Conservation (phyloP, 2,329 filamentous ascomycete genomes). For the Botrytis fragariae region DNA sequence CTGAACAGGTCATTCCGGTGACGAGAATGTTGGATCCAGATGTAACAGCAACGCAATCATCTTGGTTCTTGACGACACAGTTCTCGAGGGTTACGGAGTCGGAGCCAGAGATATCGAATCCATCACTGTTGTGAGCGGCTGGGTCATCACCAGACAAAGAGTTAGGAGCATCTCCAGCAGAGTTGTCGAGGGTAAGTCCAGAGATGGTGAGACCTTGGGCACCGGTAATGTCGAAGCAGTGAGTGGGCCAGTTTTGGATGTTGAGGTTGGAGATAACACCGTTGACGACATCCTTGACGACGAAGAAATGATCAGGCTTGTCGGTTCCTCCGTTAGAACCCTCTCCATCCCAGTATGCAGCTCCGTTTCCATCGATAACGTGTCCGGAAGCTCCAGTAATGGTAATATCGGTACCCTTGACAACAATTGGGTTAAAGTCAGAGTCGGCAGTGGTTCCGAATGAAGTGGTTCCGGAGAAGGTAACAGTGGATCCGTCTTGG, state of each 20-base stretch:
- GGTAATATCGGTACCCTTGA: slow-evolving; percentile 30
- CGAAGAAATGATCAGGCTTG: slow-evolving; percentile 64
- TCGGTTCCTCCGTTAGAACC: slow-evolving; percentile 57
- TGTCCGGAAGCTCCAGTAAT: slow-evolving; percentile 31
- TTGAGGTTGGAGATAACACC: slow-evolving; percentile 51
- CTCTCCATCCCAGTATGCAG: slow-evolving; percentile 55
- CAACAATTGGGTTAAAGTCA: slow-evolving; percentile 55
- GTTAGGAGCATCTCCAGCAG: slow-evolving; percentile 46
- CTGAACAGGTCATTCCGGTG: slow-evolving; percentile 33
- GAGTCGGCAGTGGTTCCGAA: slow-evolving; percentile 65
- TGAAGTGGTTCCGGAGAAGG: slow-evolving; percentile 62
- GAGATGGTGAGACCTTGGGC: slow-evolving; percentile 46
- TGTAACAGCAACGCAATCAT: slow-evolving; percentile 59
- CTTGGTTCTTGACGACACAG: slow-evolving; percentile 55
- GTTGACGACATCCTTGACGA: slow-evolving; percentile 48
- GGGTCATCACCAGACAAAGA: slow-evolving; percentile 15
- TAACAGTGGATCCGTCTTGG: slow-evolving; percentile 46
- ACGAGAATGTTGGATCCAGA: slow-evolving; percentile 45
- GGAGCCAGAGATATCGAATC: slow-evolving; percentile 49
- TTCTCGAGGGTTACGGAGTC: slow-evolving; percentile 49
- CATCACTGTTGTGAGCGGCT: slow-evolving; percentile 53
- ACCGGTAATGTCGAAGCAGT: slow-evolving; percentile 48
- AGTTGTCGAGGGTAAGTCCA: slow-evolving; percentile 56
- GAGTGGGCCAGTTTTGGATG: slow-evolving; percentile 54
- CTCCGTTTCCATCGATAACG: slow-evolving; percentile 51